Base-by-base conservation (phyloP, 345 rosid species). In the Dimocarpus longan region DNA sequence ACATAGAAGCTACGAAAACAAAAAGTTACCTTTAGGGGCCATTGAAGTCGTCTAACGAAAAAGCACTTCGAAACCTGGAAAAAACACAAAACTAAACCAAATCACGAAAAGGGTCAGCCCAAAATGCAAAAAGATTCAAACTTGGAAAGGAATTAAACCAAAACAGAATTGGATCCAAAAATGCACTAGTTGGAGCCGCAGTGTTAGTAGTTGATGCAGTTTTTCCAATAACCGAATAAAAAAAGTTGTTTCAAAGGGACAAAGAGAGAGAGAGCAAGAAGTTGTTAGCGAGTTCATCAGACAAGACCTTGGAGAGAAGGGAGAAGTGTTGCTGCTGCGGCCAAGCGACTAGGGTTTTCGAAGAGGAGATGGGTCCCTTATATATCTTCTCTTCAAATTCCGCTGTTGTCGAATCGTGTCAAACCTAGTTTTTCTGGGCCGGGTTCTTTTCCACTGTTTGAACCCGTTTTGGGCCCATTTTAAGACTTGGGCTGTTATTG, bases 11-110 rank as follows among this genome's bases (percentile, higher is more conserved):
- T 37, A 67, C 37, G 40, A 11, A 1, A 3, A 37, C 39, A 70
- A 44, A 11, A 66, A 9, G 16, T 50, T 76, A 84, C 87, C 89
- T 84, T 82, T 87, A 7, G 87, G 89, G 80, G 89, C 82, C 89
- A 87, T 87, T 76, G 76, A 24, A 46, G 63, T 37, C 21, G 54
- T 32, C 46, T 59, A 2, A 8, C 0, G 6, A 75, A 50, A 3
- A 64, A 32, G 22, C 63, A 66, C 71, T 68, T 48, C 71, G 18
- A 48, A 75, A 50, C n/a, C 71, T 75, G 71, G 50, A 16, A 48
- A 64, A 48, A 60, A 60, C 28, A 48, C 6, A 15, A 48, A 65
- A 32, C 16, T 12, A 11, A 39, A 24, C 50, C 15, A 57, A 59
- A 40, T 13, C 24, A 2, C 28, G 63, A 40, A 56, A 73, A 16